Percentiles rank a stretch among this genome's conserved stretches.
These are phyloP conservation scores for Citrus inodora DNA, from an alignment of 345 rosid species.

Conservation along the genomic window DNA sequence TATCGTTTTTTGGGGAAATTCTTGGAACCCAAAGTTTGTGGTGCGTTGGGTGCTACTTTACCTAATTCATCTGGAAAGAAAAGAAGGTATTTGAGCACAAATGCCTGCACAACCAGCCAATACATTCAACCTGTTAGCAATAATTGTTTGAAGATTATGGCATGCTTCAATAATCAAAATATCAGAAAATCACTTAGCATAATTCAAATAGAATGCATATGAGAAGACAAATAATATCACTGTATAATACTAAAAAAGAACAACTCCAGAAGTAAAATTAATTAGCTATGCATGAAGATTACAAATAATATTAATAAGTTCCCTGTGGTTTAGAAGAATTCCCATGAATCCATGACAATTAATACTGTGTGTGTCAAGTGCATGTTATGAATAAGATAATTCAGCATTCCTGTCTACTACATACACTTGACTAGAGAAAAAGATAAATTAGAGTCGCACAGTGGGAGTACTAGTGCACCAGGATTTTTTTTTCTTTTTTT, in stretches of 20 bases:
- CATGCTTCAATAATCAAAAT: neutral
- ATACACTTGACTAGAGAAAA: neutral
- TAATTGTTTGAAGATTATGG: neutral
- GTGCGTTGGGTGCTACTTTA: constrained; percentile 31
- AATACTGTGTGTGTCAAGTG: neutral
- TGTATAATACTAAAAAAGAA: neutral
- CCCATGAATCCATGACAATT: neutral
- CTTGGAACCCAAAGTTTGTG: constrained; percentile 40
- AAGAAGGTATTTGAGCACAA: constrained; percentile 87
- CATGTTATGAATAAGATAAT: neutral
- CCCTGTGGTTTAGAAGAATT: neutral
- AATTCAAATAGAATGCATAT: neutral
- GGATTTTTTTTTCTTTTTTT: neutral
- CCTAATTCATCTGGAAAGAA: constrained; percentile 70
- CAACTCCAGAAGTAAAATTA: neutral
- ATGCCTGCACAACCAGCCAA: constrained; percentile 66
- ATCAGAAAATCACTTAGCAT: neutral
- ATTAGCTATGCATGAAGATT: neutral
- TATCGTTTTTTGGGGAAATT: constrained; percentile 32
- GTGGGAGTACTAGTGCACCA: neutral
- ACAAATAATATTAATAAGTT: neutral
- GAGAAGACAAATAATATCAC: neutral
- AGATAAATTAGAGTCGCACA: neutral
- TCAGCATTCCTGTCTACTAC: neutral
- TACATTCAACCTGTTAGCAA: constrained; percentile 15